Conservation (phyloP, 306 rosid genomes). For the Quercus cerris region DNA sequence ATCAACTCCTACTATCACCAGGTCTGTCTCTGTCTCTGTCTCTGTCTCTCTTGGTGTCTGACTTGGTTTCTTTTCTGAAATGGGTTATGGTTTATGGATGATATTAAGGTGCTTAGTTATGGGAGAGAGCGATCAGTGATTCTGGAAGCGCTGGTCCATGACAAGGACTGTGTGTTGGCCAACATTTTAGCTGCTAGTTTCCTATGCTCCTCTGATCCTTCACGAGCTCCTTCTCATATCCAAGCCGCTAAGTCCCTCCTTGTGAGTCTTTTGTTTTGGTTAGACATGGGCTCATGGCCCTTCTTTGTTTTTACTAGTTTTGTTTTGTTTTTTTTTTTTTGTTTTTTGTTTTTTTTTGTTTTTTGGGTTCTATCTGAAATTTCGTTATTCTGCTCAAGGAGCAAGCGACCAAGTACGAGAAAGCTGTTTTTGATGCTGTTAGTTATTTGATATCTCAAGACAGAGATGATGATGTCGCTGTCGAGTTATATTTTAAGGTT, state of each 20-base stretch:
- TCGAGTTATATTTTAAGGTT: constrained; percentile 65
- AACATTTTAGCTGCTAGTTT: constrained; percentile 65
- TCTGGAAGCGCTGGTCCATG: constrained; percentile 61
- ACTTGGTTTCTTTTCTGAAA: constrained; percentile 13
- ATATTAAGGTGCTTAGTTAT: constrained; percentile 55
- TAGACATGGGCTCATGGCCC: not conserved
- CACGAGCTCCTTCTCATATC: constrained; percentile 45
- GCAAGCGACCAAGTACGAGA: constrained; percentile 79
- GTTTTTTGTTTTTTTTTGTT: not conserved
- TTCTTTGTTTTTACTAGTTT: not conserved
- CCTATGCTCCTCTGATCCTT: constrained; percentile 49
- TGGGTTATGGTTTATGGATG: constrained; percentile 18
- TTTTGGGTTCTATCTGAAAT: not conserved
- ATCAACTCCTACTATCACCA: constrained; percentile 69
- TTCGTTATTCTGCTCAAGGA: constrained; percentile 43
- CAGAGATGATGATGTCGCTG: constrained; percentile 73
- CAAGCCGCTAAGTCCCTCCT: constrained; percentile 56
- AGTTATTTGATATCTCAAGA: constrained; percentile 54
- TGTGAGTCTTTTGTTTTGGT: constrained; percentile 32
- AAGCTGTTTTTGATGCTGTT: constrained; percentile 56
- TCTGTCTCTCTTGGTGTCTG: not conserved
- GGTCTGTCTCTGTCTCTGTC: constrained; percentile 29
- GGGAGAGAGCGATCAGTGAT: constrained; percentile 82
- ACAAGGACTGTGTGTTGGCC: constrained; percentile 72
- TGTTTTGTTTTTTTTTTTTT: not conserved